Evolutionary conservation across 2,329 filamentous ascomycete species (phyloP), one percentile per base, ranked within the genome.

Genomic region (Exophiala oligosperma): DNA sequence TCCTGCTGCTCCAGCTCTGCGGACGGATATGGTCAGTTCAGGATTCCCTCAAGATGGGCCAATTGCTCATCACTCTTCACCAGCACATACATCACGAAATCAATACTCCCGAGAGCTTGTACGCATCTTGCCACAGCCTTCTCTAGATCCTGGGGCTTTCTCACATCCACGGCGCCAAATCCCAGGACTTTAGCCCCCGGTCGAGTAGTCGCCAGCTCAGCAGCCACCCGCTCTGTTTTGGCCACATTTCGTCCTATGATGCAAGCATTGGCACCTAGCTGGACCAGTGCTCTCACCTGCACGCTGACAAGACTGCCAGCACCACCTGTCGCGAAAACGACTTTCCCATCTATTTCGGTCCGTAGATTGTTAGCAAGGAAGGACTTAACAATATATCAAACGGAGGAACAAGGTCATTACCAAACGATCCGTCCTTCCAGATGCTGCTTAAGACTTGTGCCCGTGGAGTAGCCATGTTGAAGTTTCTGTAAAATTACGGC

Each of bases 321-420:
- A 53, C 93, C 93, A 57, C 93, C 93, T 3, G 93, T 97, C 69
- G 95, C 95, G 75, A 97, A 96, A 66, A 92, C 84, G 40, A 97
- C 92, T 69, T 93, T 92, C 71, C 87, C 86, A 62, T 88, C 91
- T 95, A 28, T 28, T 28, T 7, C 26, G 7, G 26, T 28, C 26
- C 26, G 49, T 49, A 21, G 29, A 26, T 23, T 11, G 21, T 52
- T 23, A 52, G 49, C n/a, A 23, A 17, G 48, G 17, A 28, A 28
- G 26, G 26, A 28, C 26, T 28, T 28, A 28, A 28, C 26, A 28
- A 4, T 28, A 28, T 28, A 7, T 28, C 12, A 50, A 11, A 21
- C 14, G 2, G 6, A 17, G 26, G 26, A 28, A 28, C 26, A 28
- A 28, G 26, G 4, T 28, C 7, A 43, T 43, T 43, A 43, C 40